These are phyloP conservation scores for Paramecium primaurelia DNA, from an alignment of 73 alveolate genomes.

Conservation along the genomic window DNA sequence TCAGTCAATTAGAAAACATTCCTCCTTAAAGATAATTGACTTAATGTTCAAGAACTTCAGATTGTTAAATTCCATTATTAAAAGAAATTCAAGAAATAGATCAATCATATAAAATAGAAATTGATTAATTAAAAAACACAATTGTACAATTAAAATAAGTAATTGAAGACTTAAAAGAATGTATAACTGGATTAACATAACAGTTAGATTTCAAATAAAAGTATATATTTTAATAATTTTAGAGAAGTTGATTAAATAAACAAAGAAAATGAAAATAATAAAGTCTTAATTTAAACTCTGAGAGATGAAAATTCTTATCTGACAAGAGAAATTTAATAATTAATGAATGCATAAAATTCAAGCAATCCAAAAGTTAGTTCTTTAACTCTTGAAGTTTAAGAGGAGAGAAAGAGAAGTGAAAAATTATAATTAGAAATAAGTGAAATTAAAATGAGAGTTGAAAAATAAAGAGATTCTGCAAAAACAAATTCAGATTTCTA, in stretches of 20 bases:
- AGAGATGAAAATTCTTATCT: conserved; percentile 32
- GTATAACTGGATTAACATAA: background rate
- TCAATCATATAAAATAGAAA: conserved; percentile 22
- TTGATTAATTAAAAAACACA: background rate
- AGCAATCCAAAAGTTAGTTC: background rate
- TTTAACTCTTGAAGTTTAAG: background rate
- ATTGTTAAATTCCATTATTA: conserved; percentile 10
- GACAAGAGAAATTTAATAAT: background rate
- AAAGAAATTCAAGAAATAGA: conserved; percentile 44
- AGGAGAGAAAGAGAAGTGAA: conserved; percentile 22
- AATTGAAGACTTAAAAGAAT: background rate
- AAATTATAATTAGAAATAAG: background rate
- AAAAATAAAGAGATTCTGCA: conserved; percentile 40
- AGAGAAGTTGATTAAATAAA: background rate
- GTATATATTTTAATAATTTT: background rate
- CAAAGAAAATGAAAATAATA: conserved; percentile 3
- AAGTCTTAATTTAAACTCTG: background rate
- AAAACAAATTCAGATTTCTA: background rate
- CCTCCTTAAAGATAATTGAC: background rate
- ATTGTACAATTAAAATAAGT: background rate
- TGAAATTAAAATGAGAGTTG: conserved; percentile 31
- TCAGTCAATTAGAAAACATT: conserved; percentile 14
- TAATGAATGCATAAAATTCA: background rate
- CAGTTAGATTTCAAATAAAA: background rate
- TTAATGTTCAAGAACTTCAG: conserved; percentile 13